Base-by-base conservation (phyloP, 257 asterid genomes). In the Capsicum chinense region DNA sequence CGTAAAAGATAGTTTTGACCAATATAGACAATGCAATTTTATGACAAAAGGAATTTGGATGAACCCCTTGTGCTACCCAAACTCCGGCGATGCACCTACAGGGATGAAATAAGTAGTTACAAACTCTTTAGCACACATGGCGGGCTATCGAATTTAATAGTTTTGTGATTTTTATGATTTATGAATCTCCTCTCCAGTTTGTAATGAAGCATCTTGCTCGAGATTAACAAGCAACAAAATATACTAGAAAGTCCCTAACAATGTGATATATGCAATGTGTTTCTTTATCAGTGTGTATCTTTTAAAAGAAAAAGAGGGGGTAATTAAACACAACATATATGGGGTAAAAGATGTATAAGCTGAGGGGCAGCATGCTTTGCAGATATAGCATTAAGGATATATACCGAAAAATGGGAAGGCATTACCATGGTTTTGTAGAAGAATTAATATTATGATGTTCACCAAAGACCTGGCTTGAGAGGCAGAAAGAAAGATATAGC, bases 401-500 rank as follows among this genome's bases (percentile, higher is more conserved):
- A 8, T 62, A 12, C 12, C 50, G 6, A 21, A 48, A 50, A 21
- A 44, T 74, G 59, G 17, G 1, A 73, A 73, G 59, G n/a, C 42
- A 48, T 48, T 50, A 21, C 80, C 62, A 50, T 19, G n/a, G 44
- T 74, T 1, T 74, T 74, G 79, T 47, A 37, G 52, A 68, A 14
- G 21, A 59, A 26, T n/a, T 16, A 58, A 57, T 57, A 6, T 66
- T 68, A 44, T 6, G 57, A 50, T 21, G 14, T 9, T 58, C 83
- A 58, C 12, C 37, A 57, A 80, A 39, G 37, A 60, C 71, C 71
- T 80, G 56, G 71, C 83, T 17, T 57, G 83, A 58, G 56, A 70
- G 71, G 83, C 5, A 80, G 71, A 80, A n/a, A 58, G 7, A 44
- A 80, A 80, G 39, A 58, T 80, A 70, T 80, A 39, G 83, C 83